phyloP scores from a whole-genome alignment of 2,329 filamentous ascomycete species.

The Colletotrichum abscissum region DNA sequence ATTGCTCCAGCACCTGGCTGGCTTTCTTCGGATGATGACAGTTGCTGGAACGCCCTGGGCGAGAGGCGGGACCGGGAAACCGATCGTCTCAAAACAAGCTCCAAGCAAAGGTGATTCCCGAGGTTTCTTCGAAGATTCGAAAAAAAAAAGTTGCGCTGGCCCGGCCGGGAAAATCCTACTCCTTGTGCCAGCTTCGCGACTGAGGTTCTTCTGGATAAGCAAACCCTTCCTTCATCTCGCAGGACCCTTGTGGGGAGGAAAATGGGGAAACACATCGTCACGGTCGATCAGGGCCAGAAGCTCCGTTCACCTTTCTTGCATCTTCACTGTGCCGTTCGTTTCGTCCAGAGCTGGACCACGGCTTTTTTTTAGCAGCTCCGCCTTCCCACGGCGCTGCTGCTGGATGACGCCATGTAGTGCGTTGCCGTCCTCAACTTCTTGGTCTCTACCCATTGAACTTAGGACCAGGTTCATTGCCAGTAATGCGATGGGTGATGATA shows the following conservation, averaged over 20 bases:
- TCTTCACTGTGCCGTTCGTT: not conserved
- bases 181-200: not conserved
- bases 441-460: not conserved
- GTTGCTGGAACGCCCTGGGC: slow-evolving; percentile 8
- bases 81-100: not conserved
- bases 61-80: not conserved
- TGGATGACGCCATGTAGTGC: slow-evolving; percentile 30
- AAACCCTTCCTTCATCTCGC: not conserved
- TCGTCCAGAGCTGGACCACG: slow-evolving; percentile 3
- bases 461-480: not conserved
- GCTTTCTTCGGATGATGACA: slow-evolving; percentile 20
- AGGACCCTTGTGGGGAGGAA: slow-evolving; percentile 26
- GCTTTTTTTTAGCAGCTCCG: slow-evolving; percentile 21
- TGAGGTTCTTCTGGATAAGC: not conserved
- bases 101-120: not conserved
- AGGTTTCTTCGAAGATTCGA: not conserved
- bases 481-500: too few relatives aligned
- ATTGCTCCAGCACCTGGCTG: slow-evolving; percentile 3
- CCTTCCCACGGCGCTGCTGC: not conserved
- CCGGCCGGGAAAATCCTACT: not conserved
- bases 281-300: slow-evolving; percentile 22
- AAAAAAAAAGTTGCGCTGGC: too few relatives aligned
- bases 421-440: not conserved
- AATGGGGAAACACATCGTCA: slow-evolving; percentile 23
- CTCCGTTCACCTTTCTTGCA: slow-evolving; percentile 4